A percentile compares a stretch with the other conserved stretches of the same genome.
Conservation (phyloP, 345 rosid genomes). For the Sisymbrium irio region DNA sequence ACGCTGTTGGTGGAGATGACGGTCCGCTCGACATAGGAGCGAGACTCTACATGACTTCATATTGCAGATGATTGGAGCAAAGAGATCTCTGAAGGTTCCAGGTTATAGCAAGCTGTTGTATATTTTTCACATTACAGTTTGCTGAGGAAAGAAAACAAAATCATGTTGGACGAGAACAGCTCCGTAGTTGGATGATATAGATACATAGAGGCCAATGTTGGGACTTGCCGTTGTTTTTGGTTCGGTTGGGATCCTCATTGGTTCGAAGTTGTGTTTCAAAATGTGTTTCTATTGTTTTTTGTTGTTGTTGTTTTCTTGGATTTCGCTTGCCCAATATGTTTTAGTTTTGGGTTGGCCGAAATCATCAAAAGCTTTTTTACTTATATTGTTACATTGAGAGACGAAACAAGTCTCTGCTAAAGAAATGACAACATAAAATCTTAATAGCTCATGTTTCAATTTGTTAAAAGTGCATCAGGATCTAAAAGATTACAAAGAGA, state of each 20-base stretch:
- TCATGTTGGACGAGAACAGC: background rate
- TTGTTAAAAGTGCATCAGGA: background rate
- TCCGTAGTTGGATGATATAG: conserved; percentile 17
- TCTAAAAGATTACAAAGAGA: too few relatives aligned
- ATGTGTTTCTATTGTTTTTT: conserved; percentile 11
- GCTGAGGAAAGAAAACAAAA: background rate
- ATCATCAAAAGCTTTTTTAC: background rate
- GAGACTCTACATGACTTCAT: conserved; percentile 71
- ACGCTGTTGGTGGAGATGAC: conserved; percentile 77
- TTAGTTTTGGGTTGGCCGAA: conserved; percentile 28
- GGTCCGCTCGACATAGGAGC: conserved; percentile 76
- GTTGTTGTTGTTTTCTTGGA: background rate
- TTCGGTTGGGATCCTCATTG: conserved; percentile 27
- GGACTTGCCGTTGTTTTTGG: conserved; percentile 30
- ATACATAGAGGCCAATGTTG: conserved; percentile 10
- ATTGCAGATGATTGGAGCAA: conserved; percentile 44
- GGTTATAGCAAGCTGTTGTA: conserved; percentile 17
- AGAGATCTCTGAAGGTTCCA: conserved; percentile 11
- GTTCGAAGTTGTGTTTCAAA: conserved; percentile 22
- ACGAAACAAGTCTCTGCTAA: background rate
- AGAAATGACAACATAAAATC: background rate
- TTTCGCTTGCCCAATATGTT: conserved; percentile 29
- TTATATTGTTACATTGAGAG: background rate
- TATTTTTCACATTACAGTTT: conserved; percentile 22
- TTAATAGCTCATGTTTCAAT: background rate